Evolutionary conservation across 2,329 filamentous ascomycete species (phyloP), one percentile per base, ranked within the genome.

Genomic region (Cytospora piceae): DNA sequence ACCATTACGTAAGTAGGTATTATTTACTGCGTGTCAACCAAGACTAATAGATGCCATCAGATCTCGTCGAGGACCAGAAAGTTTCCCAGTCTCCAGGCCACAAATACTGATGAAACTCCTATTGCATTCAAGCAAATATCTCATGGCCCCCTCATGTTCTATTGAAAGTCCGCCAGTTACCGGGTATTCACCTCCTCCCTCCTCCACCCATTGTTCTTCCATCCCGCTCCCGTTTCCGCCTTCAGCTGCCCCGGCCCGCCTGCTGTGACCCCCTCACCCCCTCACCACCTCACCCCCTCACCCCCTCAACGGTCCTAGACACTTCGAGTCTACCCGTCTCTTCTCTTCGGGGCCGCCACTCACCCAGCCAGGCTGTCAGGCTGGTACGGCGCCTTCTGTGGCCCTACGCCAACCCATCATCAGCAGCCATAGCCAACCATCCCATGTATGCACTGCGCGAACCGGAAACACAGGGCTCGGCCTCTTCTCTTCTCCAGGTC

Each of bases 211-310:
- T 34, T 34, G 12, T 57, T 51, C 60, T 24, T 31, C 59, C 59
- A 32, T 61, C 51, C 60, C 52, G 60, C 53, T 63, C 60, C 52
- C 60, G 53, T 20, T 51, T 34, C 53, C 39, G 60, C 53, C 53
- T 42, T 63, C 39, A 42, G 31, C 53, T 51, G 60, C 22, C 32
- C 60, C 39, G 52, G 39, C 53, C 60, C 60, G 60, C 55, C 39
- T 63, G 60, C 53, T 15, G 53, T 49, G 7, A 49, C 11, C n/a
- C 42, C n/a, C 11, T 22, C 42, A 9, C 11, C 20, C 39, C 2
- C 12, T 39, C 17, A 9, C 39, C 11, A 31, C 8, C 39, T 17
- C 39, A 4, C 34, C 34, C 12, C 34, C 34, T 20, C 20, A 42
- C 39, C 20, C 17, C 17, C 20, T 4, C 4, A 42, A 42, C 17